Evolutionary conservation across 768 basidiomycete genomes (phyloP), one percentile per base, ranked within the genome.

Genomic region (Podaxis carcinomalis): DNA sequence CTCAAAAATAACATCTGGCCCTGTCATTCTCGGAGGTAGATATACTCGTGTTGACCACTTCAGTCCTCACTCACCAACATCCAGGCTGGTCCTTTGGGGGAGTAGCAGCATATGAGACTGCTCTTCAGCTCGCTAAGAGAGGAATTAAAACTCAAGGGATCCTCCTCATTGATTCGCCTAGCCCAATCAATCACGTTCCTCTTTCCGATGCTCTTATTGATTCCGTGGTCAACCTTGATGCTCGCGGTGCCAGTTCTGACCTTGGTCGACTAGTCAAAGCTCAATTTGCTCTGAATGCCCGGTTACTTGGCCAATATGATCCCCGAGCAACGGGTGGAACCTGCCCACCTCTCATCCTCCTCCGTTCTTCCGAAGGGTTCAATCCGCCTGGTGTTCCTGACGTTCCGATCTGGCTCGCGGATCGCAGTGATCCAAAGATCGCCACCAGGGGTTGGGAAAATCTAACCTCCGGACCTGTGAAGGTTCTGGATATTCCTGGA

Each of bases 31-130:
- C 2, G 88, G 88, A 69, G 89, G 89, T 86, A 62, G 56, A 77
- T 65, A 32, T 46, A n/a, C 52, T 14, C 46, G 21, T 32, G 36
- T 39, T 28, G 9, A 27, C 14, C 27, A 3, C 28, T 27, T 21
- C 36, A 4, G 1, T 21, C 37, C 39, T 60, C n/a, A 59, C 39
- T 23, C 19, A 57, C 1, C 11, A 25, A 13, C 10, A 9, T 7
- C 23, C 13, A 90, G 89, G 89, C 0, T 92, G 89, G 89, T 92
- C 89, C 2, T 88, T 92, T 63, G 89, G 89, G 11, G 89, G 89
- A 1, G 83, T 89, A 3, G 82, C 83, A 0, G 87, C 89, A 0
- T 90, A 83, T 65, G 89, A 90, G 66, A 72, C 83, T 2, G 82
- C 85, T 16, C 78, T 77, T 0, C 80, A 81, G 27, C 78, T 90